Conservation (phyloP, 2,329 filamentous ascomycete species). For the Chaetoscypha palmicola region DNA sequence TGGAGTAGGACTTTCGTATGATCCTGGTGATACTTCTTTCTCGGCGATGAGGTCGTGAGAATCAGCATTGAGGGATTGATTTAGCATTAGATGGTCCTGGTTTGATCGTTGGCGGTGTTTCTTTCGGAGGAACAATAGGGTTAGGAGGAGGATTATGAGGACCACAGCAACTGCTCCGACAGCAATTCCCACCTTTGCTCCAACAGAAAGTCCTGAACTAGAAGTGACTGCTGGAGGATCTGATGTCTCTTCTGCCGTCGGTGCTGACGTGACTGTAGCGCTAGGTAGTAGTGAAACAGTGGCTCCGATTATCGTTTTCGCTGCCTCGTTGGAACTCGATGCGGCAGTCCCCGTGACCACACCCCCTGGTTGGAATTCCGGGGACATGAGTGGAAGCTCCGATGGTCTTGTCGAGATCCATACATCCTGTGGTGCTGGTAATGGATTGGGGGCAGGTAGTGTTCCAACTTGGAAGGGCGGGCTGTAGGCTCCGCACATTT, state of each 20-base stretch:
- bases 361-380: too few species aligned
- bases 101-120: slow-evolving; percentile 11
- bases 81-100: slow-evolving; percentile 19
- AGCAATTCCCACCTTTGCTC: slow-evolving; percentile 22
- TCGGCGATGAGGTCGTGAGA: slow-evolving; percentile 14
- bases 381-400: too few species aligned
- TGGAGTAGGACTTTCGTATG: neutral
- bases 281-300: neutral
- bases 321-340: neutral
- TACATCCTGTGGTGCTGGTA: too few species aligned
- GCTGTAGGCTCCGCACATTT: too few species aligned
- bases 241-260: neutral
- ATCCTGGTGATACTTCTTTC: slow-evolving; percentile 15
- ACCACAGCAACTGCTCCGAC: slow-evolving; percentile 17
- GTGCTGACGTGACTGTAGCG: neutral
- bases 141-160: slow-evolving; percentile 13
- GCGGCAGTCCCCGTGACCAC: too few species aligned
- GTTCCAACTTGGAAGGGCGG: too few species aligned
- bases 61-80: slow-evolving; percentile 15
- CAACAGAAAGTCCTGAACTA: slow-evolving; percentile 10
- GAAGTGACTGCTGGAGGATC: neutral
- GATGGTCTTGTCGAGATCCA: too few species aligned
- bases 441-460: too few species aligned
- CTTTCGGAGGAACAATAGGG: slow-evolving; percentile 19
- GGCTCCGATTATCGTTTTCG: neutral